Percentiles rank a stretch among this genome's conserved stretches.
Conservation (phyloP, 495 filamentous ascomycete genomes). For the Beverwykella pulmonaria region DNA sequence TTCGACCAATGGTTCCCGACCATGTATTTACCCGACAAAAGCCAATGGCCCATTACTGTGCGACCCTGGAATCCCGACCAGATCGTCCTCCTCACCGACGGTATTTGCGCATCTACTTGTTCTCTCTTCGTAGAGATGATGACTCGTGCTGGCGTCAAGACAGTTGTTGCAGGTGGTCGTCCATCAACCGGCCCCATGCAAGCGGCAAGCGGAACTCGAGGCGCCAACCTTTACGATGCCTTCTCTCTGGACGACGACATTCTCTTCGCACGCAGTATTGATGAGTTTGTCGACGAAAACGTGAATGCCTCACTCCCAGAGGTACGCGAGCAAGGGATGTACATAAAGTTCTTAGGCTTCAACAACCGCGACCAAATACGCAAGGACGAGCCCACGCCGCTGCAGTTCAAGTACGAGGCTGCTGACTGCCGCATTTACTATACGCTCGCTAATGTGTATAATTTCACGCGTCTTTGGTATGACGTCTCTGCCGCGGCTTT, state of each 20-base stretch:
- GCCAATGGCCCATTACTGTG: conserved; percentile 16
- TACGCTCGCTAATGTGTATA: conserved; percentile 51
- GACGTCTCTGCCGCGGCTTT: conserved; percentile 13
- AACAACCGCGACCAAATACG: conserved; percentile 26
- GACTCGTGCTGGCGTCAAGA: conserved; percentile 54
- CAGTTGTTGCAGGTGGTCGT: conserved; percentile 53
- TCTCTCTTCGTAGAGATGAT: conserved; percentile 54
- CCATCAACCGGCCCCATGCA: conserved; percentile 40
- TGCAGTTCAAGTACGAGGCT: conserved; percentile 58
- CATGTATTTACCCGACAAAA: conserved; percentile 32
- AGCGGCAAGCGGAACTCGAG: conserved; percentile 21
- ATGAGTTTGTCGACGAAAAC: conserved; percentile 5
- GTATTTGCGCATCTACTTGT: conserved; percentile 53
- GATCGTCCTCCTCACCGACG: conserved; percentile 51
- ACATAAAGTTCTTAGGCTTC: conserved; percentile 11
- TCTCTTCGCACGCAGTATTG: conserved; percentile 35
- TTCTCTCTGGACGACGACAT: conserved; percentile 14
- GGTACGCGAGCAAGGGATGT: conserved; percentile 20
- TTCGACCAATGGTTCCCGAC: conserved; percentile 48
- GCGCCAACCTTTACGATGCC: conserved; percentile 18
- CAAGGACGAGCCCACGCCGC: conserved; percentile 42
- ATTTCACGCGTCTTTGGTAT: conserved; percentile 50
- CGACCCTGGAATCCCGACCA: conserved; percentile 44
- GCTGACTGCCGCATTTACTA: conserved; percentile 61
- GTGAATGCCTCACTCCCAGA: conserved; percentile 14